Evolutionary conservation across 2,329 filamentous ascomycete species (phyloP), one percentile per base, ranked within the genome.

Genomic region (Sporothrix phasma): DNA sequence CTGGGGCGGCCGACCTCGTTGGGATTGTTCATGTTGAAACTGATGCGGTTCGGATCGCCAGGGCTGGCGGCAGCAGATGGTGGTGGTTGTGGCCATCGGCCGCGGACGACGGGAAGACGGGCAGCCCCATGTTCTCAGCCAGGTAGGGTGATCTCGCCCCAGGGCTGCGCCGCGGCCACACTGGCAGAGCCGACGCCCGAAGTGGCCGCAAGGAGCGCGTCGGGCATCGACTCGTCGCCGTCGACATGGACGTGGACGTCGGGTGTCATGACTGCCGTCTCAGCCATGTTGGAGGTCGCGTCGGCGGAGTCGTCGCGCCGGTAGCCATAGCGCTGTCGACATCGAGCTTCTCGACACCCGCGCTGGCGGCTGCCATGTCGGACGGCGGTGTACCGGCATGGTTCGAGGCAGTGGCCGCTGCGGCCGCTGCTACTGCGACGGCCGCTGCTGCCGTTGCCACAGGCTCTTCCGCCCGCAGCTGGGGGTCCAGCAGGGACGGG

Each of bases 111-210:
- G 73, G 64, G 63, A 68, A 73, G 43, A 72, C 66, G n/a, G 69
- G 66, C 49, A 71, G 15, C 34, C 64, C 67, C 39, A 70, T 70
- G 8, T 67, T 67, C n/a, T 71, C 75, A 2, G 79, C 70, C 49
- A 80, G 67, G 67, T 82, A 82, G 11, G n/a, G 79, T 80, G 72
- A 82, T 79, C 68, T 82, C 79, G 3, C 80, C 80, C 81, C 81
- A 83, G 1, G 80, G 79, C 66, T 80, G 80, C 10, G 70, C 67
- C 66, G 67, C 45, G 8, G 62, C 64, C 4, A 71, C 67, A 15
- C 69, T 66, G 15, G 68, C 67, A 26, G 69, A 37, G 34, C 62
- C 64, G 17, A 58, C 54, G 53, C 45, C 53, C 53, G 54, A 29
- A 1, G 39, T 45, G 24, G 46, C 58, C 10, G 45, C 11, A 24